A percentile compares a stretch with the other conserved stretches of the same genome.
Evolutionary conservation across 176 grass and related monocot species (phyloP).

Genomic region (Zizania latifolia): DNA sequence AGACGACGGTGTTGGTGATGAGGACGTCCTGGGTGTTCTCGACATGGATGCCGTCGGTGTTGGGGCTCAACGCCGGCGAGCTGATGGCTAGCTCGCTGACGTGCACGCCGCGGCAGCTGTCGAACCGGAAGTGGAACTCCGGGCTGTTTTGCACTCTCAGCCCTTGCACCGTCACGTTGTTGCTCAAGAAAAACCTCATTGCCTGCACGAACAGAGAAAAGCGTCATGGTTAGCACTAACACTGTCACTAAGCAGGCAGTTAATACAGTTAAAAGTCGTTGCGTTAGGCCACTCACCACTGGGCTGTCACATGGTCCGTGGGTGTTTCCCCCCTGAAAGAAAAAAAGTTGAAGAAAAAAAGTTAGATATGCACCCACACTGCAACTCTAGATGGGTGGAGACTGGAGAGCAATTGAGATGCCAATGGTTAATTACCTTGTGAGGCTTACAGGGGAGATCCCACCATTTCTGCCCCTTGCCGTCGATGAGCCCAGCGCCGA

Average conservation of each 20-base stretch:
- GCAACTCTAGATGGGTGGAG: not conserved
- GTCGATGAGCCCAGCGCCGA: constrained; percentile 77
- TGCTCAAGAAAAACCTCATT: constrained; percentile 71
- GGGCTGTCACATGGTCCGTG: constrained; percentile 82
- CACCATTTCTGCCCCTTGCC: constrained; percentile 95
- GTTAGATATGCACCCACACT: not conserved
- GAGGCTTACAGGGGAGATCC: constrained; percentile 92
- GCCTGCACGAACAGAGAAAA: too few relatives aligned
- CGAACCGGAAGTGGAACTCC: constrained; percentile 97
- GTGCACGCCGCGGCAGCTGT: constrained; percentile 58
- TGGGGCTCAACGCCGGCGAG: constrained; percentile 68
- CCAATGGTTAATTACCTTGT: constrained; percentile 45
- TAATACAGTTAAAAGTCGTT: constrained; percentile 37
- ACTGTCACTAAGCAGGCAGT: not conserved
- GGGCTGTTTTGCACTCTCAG: constrained; percentile 82
- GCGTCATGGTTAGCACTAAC: too few relatives aligned
- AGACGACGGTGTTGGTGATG: constrained; percentile 62
- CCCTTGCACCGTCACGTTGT: constrained; percentile 62
- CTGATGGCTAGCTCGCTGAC: constrained; percentile 52
- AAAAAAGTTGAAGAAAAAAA: not conserved
- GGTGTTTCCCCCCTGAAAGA: constrained; percentile 31
- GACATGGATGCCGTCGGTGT: constrained; percentile 97
- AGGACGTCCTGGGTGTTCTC: constrained; percentile 63
- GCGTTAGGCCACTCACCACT: constrained; percentile 51
- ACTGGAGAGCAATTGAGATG: not conserved